phyloP scores from a whole-genome alignment of 2,329 filamentous ascomycete species.

The Gnomoniopsis smithogilvyi region DNA sequence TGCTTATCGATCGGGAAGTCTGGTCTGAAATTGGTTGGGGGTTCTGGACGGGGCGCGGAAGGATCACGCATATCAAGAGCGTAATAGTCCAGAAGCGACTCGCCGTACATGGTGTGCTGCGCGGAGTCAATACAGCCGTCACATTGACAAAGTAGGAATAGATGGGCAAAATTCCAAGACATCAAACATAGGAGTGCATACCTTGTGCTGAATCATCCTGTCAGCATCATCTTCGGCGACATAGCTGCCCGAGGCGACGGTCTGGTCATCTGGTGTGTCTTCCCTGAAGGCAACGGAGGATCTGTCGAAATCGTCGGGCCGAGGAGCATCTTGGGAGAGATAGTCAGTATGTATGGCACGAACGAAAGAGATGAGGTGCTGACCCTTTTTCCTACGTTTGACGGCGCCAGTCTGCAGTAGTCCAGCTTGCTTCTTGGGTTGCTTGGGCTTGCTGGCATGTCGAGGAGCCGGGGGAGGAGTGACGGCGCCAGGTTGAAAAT shows the following conservation, averaged over 20 bases:
- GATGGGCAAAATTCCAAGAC: neutral
- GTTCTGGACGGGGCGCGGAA: conserved; percentile 68
- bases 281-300: conserved; percentile 36
- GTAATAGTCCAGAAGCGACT: conserved; percentile 94
- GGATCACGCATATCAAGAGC: conserved; percentile 80
- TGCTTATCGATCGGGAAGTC: conserved; percentile 93
- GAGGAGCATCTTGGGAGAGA: conserved; percentile 32
- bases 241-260: conserved; percentile 79
- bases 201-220: conserved; percentile 55
- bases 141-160: neutral
- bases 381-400: conserved; percentile 14
- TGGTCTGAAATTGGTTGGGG: conserved; percentile 81
- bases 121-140: conserved; percentile 53
- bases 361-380: conserved; percentile 11
- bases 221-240: conserved; percentile 75
- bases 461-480: conserved; percentile 93
- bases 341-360: conserved; percentile 22
- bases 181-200: neutral
- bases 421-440: conserved; percentile 62
- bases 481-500: conserved; percentile 78
- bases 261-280: conserved; percentile 79
- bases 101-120: conserved; percentile 86
- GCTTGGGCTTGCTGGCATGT: conserved; percentile 84
- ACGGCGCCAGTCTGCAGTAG: conserved; percentile 1
- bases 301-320: conserved; percentile 62